Base-by-base conservation (phyloP, 352 stramenopile species). In the Globisporangium spiculum region DNA sequence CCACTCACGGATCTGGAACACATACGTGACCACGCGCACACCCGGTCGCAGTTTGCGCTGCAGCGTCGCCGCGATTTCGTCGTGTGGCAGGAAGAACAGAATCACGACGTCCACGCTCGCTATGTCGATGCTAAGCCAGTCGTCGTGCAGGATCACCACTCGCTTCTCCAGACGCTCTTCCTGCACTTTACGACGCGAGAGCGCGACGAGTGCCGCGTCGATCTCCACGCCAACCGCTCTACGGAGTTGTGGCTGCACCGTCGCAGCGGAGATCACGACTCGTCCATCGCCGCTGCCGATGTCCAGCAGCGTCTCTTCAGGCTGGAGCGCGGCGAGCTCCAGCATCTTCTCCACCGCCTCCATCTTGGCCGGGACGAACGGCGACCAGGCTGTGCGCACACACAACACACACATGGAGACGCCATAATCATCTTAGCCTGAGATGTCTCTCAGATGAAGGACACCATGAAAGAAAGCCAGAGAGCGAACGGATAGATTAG, bases 81-180 rank as follows among this genome's bases (percentile, higher is more conserved):
- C 59, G 27, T 90, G 84, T 7, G 84, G 84, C 12, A 92, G 67
- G 65, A 92, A 92, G 64, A 92, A 92, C 1, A 92, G 68, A 27
- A 83, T 74, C 12, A 84, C 79, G 6, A 88, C 72, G 60, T 88
- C 80, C 48, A 79, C 80, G 50, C 74, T 41, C 4, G 24, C 46
- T 64, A 90, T 77, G 36, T 87, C 75, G 12, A 88, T 58, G 12
- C 78, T 41, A 48, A 81, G 72, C 69, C 86, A 90, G 69, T 92
- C 84, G n/a, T 66, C 74, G 57, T 82, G 72, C 24, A 87, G 41
- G 27, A 92, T 83, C 34, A 63, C 34, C 2, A 79, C 70, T 20
- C 73, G 66, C 26, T 73, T 24, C 1, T n/a, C 64, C 10, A 84
- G 58, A 8, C 34, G 30, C 4, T 54, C 48, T 27, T 56, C 65